Percentiles rank a stretch among this genome's conserved stretches.
Conservation (phyloP, 2,329 filamentous ascomycete species). For the Ceratocystis colombiana region DNA sequence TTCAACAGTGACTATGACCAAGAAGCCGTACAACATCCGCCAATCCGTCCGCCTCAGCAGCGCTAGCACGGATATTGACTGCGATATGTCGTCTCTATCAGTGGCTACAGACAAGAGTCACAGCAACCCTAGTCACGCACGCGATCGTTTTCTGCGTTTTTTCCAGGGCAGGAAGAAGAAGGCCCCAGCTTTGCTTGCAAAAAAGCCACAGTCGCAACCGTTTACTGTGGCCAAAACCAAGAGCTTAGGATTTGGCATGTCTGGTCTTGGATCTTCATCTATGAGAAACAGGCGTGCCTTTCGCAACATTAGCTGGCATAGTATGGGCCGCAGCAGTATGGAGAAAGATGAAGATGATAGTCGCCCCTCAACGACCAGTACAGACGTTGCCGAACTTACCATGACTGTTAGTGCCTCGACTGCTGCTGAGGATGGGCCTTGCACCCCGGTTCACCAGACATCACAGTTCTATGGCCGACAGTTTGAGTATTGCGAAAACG, state of each 20-base stretch:
- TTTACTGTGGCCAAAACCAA: not conserved
- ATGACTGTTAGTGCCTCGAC: slow-evolving; percentile 18
- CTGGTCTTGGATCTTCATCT: not conserved
- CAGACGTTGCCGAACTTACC: slow-evolving; percentile 14
- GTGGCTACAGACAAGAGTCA: slow-evolving; percentile 16
- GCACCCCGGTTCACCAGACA: slow-evolving; percentile 18
- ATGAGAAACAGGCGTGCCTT: not conserved
- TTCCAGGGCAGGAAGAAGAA: slow-evolving; percentile 21
- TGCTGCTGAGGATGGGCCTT: slow-evolving; percentile 7
- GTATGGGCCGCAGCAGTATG: not conserved
- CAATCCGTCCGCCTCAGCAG: slow-evolving; percentile 20
- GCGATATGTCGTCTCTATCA: not conserved
- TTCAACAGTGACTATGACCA: not conserved
- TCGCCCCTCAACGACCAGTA: slow-evolving; percentile 17
- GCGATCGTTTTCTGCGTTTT: slow-evolving; percentile 16
- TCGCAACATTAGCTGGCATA: slow-evolving; percentile 14
- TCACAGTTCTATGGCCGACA: not conserved
- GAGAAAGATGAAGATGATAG: slow-evolving; percentile 2
- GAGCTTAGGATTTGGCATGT: not conserved
- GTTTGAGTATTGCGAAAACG: slow-evolving; percentile 21
- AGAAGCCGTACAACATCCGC: slow-evolving; percentile 22
- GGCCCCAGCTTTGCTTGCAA: slow-evolving; percentile 19
- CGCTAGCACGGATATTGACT: slow-evolving; percentile 18
- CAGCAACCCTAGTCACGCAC: not conserved
- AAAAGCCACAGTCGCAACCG: slow-evolving; percentile 12